A percentile compares a stretch with the other conserved stretches of the same genome.
These are phyloP conservation scores for Fraxinus nigra DNA, from an alignment of 305 asterid species.

Conservation along the genomic window DNA sequence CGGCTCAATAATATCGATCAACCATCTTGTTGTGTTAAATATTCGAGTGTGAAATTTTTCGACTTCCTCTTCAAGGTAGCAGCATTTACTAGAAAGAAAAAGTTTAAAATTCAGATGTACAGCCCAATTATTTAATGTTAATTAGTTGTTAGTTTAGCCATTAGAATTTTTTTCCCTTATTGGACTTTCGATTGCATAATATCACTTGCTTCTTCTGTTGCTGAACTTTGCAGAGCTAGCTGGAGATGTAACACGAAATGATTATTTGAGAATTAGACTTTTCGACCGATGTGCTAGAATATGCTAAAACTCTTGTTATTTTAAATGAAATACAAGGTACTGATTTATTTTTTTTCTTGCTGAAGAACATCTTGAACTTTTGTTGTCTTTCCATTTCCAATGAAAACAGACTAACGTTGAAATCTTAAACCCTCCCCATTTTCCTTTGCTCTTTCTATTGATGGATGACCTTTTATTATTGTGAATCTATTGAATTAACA, in stretches of 20 bases:
- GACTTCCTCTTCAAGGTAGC: neutral
- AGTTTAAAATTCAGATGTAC: neutral
- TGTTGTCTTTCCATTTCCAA: constrained; percentile 7
- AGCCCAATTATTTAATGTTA: too few relatives aligned
- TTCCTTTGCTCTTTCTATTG: neutral
- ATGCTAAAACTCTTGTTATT: constrained; percentile 20
- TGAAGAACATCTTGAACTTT: neutral
- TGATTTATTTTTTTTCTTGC: constrained; percentile 25
- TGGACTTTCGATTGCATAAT: neutral
- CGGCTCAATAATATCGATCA: neutral
- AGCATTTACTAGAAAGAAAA: neutral
- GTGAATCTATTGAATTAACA: neutral
- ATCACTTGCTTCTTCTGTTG: neutral
- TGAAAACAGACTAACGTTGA: neutral
- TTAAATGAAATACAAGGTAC: constrained; percentile 9
- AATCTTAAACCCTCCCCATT: neutral
- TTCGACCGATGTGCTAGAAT: constrained; percentile 8
- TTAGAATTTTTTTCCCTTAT: neutral
- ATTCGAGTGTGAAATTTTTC: neutral
- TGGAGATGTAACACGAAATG: constrained; percentile 15
- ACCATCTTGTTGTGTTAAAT: neutral
- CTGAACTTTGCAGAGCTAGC: constrained; percentile 37
- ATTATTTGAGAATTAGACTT: constrained; percentile 20
- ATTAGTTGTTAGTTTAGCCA: neutral
- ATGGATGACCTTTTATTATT: neutral